Conservation (phyloP, 352 stramenopile species). For the Phytophthora ohioensis region DNA sequence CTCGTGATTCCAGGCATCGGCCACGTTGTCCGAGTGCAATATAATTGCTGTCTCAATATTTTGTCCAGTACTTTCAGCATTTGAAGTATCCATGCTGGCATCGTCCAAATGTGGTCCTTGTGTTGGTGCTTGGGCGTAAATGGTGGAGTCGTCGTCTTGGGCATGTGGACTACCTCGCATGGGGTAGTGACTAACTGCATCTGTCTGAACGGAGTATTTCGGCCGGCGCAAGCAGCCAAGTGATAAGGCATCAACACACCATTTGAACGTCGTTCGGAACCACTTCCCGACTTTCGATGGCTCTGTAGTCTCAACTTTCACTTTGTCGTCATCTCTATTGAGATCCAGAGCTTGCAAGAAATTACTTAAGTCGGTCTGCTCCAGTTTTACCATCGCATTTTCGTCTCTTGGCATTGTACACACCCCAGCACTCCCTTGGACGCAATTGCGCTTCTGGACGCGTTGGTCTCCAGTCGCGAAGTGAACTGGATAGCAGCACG, state of each 20-base stretch:
- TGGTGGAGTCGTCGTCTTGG: neutral
- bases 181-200: neutral
- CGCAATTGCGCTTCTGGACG: too few species aligned
- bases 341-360: slow-evolving; percentile 11
- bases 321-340: neutral
- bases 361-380: slow-evolving; percentile 7
- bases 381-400: neutral
- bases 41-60: neutral
- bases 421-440: too few species aligned
- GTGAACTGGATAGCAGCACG: neutral
- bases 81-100: too few species aligned
- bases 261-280: neutral
- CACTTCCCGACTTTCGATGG: slow-evolving; percentile 11
- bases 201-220: neutral
- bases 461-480: neutral
- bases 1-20: neutral
- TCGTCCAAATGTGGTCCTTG: too few species aligned
- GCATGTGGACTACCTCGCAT: neutral
- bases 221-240: slow-evolving; percentile 6
- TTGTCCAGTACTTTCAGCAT: too few species aligned
- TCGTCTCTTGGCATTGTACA: neutral
- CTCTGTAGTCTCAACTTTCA: neutral
- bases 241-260: slow-evolving; percentile 5
- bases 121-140: too few species aligned
- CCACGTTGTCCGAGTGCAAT: neutral